Conservation (phyloP, 768 basidiomycete genomes). For the Lentinula edodes region DNA sequence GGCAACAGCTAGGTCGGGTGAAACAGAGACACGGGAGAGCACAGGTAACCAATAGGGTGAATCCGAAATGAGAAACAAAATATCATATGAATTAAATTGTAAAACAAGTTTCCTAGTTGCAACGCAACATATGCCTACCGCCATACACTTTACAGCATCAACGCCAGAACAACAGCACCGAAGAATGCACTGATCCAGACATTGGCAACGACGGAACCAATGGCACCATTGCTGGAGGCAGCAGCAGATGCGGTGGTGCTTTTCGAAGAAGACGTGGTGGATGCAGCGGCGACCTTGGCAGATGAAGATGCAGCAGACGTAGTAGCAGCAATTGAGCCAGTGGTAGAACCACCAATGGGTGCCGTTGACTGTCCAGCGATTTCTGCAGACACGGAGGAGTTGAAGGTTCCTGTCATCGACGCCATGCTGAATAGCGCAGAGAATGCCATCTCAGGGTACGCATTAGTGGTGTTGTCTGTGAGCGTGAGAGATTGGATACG, state of each 20-base stretch:
- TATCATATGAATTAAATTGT: neutral
- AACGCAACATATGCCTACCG: neutral
- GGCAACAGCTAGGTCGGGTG: conserved; percentile 1
- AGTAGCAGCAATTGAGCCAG: conserved; percentile 19
- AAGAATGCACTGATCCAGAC: neutral
- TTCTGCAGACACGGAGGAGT: conserved; percentile 43
- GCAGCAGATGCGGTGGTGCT: neutral
- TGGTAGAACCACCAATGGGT: conserved; percentile 38
- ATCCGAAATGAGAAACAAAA: neutral
- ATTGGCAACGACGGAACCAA: neutral
- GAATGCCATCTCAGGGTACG: conserved; percentile 64
- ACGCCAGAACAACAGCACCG: neutral
- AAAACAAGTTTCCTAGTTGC: neutral
- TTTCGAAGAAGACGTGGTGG: neutral
- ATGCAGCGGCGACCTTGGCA: conserved; percentile 7
- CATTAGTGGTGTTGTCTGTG: conserved; percentile 46
- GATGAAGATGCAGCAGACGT: conserved; percentile 15
- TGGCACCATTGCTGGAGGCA: neutral
- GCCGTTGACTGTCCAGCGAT: conserved; percentile 60
- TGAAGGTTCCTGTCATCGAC: conserved; percentile 73
- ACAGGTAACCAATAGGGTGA: neutral
- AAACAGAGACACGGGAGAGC: neutral
- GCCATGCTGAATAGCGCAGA: conserved; percentile 66
- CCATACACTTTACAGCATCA: neutral
- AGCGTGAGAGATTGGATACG: conserved; percentile 58